Evolutionary conservation across 2,329 filamentous ascomycete genomes (phyloP).

Genomic region (Boeremia lycopersici): DNA sequence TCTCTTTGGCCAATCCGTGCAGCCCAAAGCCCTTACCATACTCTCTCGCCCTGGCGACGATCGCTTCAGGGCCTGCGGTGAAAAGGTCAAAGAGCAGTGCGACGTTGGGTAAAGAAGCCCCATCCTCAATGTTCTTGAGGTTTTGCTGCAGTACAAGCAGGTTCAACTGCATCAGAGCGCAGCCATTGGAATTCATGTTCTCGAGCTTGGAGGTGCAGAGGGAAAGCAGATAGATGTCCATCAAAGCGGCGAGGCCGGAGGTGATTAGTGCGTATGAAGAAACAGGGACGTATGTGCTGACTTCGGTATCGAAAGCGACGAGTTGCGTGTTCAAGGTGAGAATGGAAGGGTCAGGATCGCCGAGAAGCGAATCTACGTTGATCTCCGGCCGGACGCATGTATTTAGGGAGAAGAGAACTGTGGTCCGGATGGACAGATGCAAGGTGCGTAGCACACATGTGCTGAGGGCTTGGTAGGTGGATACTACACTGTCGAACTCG

Average conservation of each 20-base stretch:
- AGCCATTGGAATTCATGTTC: conserved; percentile 84
- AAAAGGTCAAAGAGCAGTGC: conserved; percentile 74
- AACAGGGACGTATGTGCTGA: conserved; percentile 72
- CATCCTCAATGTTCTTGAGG: conserved; percentile 85
- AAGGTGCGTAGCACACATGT: conserved; percentile 80
- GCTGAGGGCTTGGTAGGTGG: conserved; percentile 81
- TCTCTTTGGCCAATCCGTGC: conserved; percentile 29
- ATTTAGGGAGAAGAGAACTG: conserved; percentile 79
- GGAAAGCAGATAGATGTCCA: conserved; percentile 76
- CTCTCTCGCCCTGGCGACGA: conserved; percentile 67
- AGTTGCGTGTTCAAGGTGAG: conserved; percentile 83
- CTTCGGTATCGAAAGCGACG: conserved; percentile 84
- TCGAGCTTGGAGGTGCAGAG: conserved; percentile 70
- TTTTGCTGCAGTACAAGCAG: conserved; percentile 96
- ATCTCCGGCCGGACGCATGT: conserved; percentile 56
- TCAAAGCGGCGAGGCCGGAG: conserved; percentile 74
- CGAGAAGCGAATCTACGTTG: conserved; percentile 71
- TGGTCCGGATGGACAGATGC: conserved; percentile 86
- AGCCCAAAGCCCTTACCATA: conserved; percentile 36
- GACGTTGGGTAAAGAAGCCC: conserved; percentile 67
- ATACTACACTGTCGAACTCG: conserved; percentile 84
- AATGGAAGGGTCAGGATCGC: conserved; percentile 78
- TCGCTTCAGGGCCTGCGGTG: conserved; percentile 66
- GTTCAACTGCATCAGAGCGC: conserved; percentile 88
- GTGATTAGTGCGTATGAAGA: conserved; percentile 75